A percentile compares a stretch with the other conserved stretches of the same genome.
Conservation (phyloP, 805 yeast genomes). For the Candida pini region DNA sequence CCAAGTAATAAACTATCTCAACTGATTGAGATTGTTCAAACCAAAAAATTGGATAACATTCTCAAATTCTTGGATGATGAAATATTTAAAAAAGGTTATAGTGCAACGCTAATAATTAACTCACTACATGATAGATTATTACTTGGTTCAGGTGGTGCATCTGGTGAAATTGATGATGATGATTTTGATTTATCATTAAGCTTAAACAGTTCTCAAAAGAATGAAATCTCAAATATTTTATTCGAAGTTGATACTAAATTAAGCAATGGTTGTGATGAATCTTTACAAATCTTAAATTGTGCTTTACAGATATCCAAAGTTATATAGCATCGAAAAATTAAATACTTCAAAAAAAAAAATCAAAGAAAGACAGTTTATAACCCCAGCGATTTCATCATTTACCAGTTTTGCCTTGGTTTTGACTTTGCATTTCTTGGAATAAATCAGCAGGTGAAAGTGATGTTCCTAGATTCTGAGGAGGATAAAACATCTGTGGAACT, state of each 20-base stretch:
- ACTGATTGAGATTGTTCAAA: constrained; percentile 14
- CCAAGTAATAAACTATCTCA: constrained; percentile 17
- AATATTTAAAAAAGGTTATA: constrained; percentile 29
- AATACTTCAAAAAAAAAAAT: background rate
- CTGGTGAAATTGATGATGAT: constrained; percentile 21
- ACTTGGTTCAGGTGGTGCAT: constrained; percentile 12
- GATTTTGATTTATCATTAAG: constrained; percentile 39
- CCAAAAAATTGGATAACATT: constrained; percentile 20
- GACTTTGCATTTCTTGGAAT: constrained; percentile 5
- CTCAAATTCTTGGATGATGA: constrained; percentile 20
- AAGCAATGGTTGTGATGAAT: constrained; percentile 86
- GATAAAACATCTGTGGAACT: background rate
- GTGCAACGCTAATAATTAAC: constrained; percentile 24
- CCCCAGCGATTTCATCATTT: too few species aligned
- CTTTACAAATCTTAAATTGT: constrained; percentile 70
- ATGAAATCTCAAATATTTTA: constrained; percentile 53
- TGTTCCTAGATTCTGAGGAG: background rate
- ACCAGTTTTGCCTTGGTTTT: constrained; percentile 1
- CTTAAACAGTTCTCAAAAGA: constrained; percentile 58
- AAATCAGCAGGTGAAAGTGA: background rate
- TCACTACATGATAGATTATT: constrained; percentile 29
- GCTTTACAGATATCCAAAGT: constrained; percentile 44
- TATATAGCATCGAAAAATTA: constrained; percentile 12
- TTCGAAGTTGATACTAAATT: constrained; percentile 73
- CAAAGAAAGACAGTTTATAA: too few species aligned